Percentiles rank a stretch among this genome's conserved stretches.
Conservation (phyloP, 2,329 filamentous ascomycete genomes). For the Pseudogymnoascus sp. region DNA sequence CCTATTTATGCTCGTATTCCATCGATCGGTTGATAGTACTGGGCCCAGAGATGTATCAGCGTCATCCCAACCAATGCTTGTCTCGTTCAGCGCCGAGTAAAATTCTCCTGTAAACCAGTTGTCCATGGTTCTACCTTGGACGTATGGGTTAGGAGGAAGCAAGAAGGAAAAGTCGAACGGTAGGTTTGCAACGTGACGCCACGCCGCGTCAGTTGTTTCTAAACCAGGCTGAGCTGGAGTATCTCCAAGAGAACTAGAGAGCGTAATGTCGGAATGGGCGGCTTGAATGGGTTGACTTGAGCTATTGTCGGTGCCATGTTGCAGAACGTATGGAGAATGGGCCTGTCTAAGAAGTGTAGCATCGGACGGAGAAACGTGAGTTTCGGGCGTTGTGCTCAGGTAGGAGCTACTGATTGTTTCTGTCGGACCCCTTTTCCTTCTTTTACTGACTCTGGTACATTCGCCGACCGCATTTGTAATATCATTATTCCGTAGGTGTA, state of each 20-base stretch:
- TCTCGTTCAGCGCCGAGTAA: conserved; percentile 21
- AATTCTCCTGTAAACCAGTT: conserved; percentile 21
- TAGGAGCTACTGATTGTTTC: neutral
- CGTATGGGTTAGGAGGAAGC: conserved; percentile 12
- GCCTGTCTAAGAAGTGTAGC: neutral
- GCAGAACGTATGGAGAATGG: neutral
- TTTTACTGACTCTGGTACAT: neutral
- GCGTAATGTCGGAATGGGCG: neutral
- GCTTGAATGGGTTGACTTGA: neutral
- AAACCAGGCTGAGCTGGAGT: neutral
- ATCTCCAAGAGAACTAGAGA: neutral
- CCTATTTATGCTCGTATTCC: neutral
- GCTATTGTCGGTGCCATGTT: neutral
- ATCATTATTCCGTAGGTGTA: conserved; percentile 11
- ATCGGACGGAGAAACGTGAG: neutral
- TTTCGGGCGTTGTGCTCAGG: neutral
- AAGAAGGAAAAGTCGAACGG: conserved; percentile 18
- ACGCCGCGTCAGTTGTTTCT: neutral
- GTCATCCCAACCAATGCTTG: conserved; percentile 17
- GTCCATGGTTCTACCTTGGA: conserved; percentile 6
- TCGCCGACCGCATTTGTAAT: neutral
- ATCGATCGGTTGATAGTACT: conserved; percentile 4
- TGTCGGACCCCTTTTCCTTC: neutral
- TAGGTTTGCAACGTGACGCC: neutral
- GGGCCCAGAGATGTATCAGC: conserved; percentile 9